These are phyloP conservation scores for Melastoma malabathricum DNA, from an alignment of 345 rosid species.

Conservation along the genomic window DNA sequence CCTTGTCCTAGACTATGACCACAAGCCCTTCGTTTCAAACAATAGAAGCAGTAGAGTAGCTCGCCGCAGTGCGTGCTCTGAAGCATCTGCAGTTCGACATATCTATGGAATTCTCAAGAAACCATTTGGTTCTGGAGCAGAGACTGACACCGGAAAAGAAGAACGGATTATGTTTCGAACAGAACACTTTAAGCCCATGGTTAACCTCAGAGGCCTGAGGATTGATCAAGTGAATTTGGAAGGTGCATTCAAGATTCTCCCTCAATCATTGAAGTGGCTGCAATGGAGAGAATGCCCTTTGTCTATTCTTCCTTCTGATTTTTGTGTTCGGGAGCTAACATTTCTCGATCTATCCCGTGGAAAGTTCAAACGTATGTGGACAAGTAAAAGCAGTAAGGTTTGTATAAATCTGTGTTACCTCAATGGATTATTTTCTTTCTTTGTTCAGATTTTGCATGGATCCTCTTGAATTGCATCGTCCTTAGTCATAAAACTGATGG, in stretches of 20 bases:
- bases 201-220: slow-evolving; percentile 45
- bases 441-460: no score
- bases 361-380: slow-evolving; percentile 28
- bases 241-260: slow-evolving; percentile 43
- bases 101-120: slow-evolving; percentile 10
- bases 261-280: slow-evolving; percentile 48
- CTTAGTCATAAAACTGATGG: not conserved
- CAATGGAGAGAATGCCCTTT: slow-evolving; percentile 54
- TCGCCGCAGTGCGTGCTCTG: not conserved
- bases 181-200: slow-evolving; percentile 28
- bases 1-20: slow-evolving; percentile 26
- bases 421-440: no score
- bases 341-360: slow-evolving; percentile 69
- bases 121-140: slow-evolving; percentile 7
- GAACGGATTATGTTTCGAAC: slow-evolving; percentile 11
- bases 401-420: not conserved
- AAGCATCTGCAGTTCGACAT: slow-evolving; percentile 7
- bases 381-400: slow-evolving; percentile 16
- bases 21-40: slow-evolving; percentile 5
- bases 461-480: no score
- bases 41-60: slow-evolving; percentile 3
- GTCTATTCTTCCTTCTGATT: slow-evolving; percentile 30
- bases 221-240: slow-evolving; percentile 35
- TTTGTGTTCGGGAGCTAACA: slow-evolving; percentile 26
- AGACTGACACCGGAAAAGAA: slow-evolving; percentile 10